Conservation (phyloP, 805 yeast species). For the Ogataea allantospora region DNA sequence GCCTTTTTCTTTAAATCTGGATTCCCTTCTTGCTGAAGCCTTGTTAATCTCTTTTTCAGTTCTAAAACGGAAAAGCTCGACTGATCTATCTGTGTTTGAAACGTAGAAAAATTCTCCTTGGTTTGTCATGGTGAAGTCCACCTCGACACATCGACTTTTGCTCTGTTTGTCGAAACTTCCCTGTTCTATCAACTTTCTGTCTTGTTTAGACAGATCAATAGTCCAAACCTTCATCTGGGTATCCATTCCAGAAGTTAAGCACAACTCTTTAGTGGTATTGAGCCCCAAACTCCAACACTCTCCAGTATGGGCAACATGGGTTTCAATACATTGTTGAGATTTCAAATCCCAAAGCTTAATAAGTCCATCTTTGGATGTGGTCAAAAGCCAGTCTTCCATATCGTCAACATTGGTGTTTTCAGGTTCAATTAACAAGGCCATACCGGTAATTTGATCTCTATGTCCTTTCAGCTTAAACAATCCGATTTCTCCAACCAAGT, state of each 20-base stretch:
- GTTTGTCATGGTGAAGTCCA: slow-evolving; percentile 47
- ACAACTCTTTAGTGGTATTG: slow-evolving; percentile 34
- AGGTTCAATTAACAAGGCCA: slow-evolving; percentile 45
- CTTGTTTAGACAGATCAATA: slow-evolving; percentile 53
- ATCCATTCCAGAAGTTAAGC: slow-evolving; percentile 75
- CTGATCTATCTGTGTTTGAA: slow-evolving; percentile 77
- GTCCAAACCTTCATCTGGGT: slow-evolving; percentile 84
- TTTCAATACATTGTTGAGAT: slow-evolving; percentile 86
- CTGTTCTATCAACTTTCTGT: slow-evolving; percentile 48
- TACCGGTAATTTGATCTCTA: slow-evolving; percentile 81
- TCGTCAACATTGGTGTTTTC: slow-evolving; percentile 41
- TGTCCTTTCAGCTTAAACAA: slow-evolving; percentile 84
- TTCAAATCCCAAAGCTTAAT: slow-evolving; percentile 92
- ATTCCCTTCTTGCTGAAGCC: slow-evolving; percentile 73
- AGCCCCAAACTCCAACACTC: slow-evolving; percentile 88
- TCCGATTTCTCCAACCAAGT: slow-evolving; percentile 89
- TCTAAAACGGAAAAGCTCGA: slow-evolving; percentile 79
- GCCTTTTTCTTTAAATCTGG: slow-evolving; percentile 75
- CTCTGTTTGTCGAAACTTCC: slow-evolving; percentile 77
- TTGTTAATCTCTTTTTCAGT: slow-evolving; percentile 72
- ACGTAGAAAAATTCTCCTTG: slow-evolving; percentile 55
- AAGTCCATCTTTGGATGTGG: slow-evolving; percentile 85
- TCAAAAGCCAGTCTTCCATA: slow-evolving; percentile 68
- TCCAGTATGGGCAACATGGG: slow-evolving; percentile 89
- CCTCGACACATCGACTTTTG: slow-evolving; percentile 63